These are phyloP conservation scores for Malania oleifera DNA, from an alignment of 164 flowering plant genomes.

Conservation along the genomic window DNA sequence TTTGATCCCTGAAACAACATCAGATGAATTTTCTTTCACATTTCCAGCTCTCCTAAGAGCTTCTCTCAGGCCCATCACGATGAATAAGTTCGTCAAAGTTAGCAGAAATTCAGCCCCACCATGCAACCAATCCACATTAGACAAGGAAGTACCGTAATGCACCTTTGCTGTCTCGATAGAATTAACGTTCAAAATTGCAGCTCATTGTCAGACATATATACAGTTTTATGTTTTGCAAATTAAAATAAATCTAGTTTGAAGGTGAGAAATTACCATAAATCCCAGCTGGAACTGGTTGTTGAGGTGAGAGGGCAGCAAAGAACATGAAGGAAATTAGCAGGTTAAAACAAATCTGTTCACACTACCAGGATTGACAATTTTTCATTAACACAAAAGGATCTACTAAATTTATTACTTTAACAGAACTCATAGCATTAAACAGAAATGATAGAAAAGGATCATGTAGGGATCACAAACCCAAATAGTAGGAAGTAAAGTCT, in stretches of 20 bases:
- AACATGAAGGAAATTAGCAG: constrained; percentile 15
- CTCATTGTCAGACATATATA: neutral
- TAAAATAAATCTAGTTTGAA: neutral
- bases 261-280: constrained; percentile 67
- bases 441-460: too few species aligned
- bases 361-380: neutral
- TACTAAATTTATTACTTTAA: too few species aligned
- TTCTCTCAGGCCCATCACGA: constrained; percentile 73
- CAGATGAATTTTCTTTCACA: constrained; percentile 19
- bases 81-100: constrained; percentile 81
- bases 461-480: too few species aligned
- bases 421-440: too few species aligned
- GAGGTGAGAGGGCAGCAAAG: constrained; percentile 10
- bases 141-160: constrained; percentile 86
- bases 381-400: too few species aligned
- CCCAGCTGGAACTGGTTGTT: constrained; percentile 86
- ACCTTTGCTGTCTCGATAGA: constrained; percentile 68
- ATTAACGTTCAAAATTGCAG: neutral
- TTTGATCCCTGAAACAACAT: constrained; percentile 20
- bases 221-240: neutral
- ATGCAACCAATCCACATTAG: constrained; percentile 96
- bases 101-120: constrained; percentile 93
- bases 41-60: constrained; percentile 50
- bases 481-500: too few species aligned
- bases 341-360: constrained; percentile 3